Base-by-base conservation (phyloP, 1,139 yeast genomes). In the Citeromyces siamensis region DNA sequence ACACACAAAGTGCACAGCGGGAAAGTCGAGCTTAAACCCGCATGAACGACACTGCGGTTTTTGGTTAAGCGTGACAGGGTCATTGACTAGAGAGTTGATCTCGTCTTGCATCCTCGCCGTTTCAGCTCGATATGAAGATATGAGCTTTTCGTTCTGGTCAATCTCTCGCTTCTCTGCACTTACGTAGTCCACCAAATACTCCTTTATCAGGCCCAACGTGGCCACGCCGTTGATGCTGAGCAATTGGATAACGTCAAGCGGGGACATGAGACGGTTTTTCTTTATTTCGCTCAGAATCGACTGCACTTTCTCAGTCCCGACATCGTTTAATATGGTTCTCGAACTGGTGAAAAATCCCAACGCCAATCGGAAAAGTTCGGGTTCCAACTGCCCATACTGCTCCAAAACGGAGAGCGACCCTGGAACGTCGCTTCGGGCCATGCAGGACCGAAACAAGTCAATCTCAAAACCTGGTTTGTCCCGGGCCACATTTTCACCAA, bases 1-100 rank as follows among this genome's bases (percentile, higher is more conserved):
- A 59, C 98, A 90, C 42, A 77, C 74, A 61, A 88, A 93, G 49
- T 84, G 94, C 1, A 83, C 71, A 6, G 80, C 70, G 0, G 97
- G 97, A 38, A 79, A 66, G 41, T 85, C 94, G 22, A 90, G 59
- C 19, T 73, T 66, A 37, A 71, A 63, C 12, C 72, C 64, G 52
- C 98, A 93, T 6, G 77, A 67, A 14, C 77, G 64, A 53, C 98
- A 93, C 36, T 66, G 67, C 18, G 78, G 68, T 44, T 78, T 74
- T 48, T 82, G 88, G 9, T 23, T 23, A 2, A 86, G 64, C 6
- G 76, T 66, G 28, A 73, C 67, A 2, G 88, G 77, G 34, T 73
- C 72, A 2, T 64, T 51, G 4, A 63, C 48, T 33, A 82, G 55
- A 34, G 69, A 73, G 1, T 70, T 57, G 12, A 88, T 62, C 41